Base-by-base conservation (phyloP, 2,329 filamentous ascomycete genomes). In the Arachnomyces sp. region DNA sequence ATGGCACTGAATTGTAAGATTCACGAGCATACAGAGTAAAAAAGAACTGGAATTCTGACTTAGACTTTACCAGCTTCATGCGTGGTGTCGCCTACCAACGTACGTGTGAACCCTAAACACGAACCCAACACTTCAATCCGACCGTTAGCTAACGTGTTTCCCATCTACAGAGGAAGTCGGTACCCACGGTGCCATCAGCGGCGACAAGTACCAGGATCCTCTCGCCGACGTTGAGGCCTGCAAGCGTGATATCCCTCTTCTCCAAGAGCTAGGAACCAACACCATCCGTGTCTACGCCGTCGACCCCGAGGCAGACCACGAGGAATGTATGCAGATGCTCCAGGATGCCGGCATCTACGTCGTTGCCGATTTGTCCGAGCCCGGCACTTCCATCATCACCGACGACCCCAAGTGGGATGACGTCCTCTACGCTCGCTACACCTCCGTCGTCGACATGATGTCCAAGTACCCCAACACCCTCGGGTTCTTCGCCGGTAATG, bases 401-500 rank as follows among this genome's bases (percentile, higher is more conserved):
- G 74, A 85, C 58, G 65, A 74, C 50, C 83, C 90, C 13, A 57
- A 72, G 46, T 98, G 92, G 92, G 80, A 87, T 60, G 75, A 80
- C 39, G 74, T 76, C 9, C 74, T 95, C 36, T 94, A 81, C 69
- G 61, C 72, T 28, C 85, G 87, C 49, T 98, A 96, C 74, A 84
- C 81, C 43, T 67, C 68, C 25, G 92, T 98, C 45, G 71, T 98
- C 44, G 89, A 96, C 59, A 73, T 77, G 47, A 71, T 98, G 56
- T 72, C 76, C 53, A 73, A 84, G 60, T 96, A 94, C 74, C 75
- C 77, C 65, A 98, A 98, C 69, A 81, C 86, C 38, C 80, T 98
- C 49, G 92, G 92, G 56, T 98, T 96, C 81, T 96, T 98, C 64
- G 90, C 89, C 52, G 92, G 92, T 61, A 98, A 98, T 68, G 92